These are phyloP conservation scores for Scedosporium dehoogii DNA, from an alignment of 2,329 filamentous ascomycete genomes.

Conservation along the genomic window DNA sequence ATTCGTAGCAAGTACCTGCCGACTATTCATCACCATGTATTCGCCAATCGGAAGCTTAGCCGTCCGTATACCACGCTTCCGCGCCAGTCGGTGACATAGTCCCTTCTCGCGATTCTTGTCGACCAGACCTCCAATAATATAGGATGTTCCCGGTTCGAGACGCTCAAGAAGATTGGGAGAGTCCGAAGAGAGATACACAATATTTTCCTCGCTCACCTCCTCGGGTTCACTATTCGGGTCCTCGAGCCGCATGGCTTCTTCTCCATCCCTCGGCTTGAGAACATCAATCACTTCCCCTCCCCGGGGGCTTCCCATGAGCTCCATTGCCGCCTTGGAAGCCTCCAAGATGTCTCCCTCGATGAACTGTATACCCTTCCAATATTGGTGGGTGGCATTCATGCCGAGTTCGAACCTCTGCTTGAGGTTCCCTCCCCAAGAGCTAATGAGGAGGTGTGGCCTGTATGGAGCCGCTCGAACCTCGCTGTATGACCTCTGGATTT, in stretches of 20 bases:
- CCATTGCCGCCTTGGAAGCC: constrained; percentile 55
- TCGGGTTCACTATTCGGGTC: constrained; percentile 19
- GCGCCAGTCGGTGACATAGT: constrained; percentile 76
- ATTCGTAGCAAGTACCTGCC: constrained; percentile 83
- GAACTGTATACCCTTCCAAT: constrained; percentile 73
- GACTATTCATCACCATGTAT: constrained; percentile 81
- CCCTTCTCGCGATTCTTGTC: constrained; percentile 96
- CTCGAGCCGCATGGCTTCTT: constrained; percentile 22
- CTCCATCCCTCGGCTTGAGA: constrained; percentile 32
- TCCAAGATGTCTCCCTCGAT: constrained; percentile 63
- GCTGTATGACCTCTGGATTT: constrained; percentile 82
- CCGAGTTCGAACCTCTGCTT: constrained; percentile 71
- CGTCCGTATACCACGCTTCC: constrained; percentile 67
- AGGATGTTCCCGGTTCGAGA: constrained; percentile 79
- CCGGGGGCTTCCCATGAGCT: constrained; percentile 50
- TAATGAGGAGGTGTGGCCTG: constrained; percentile 63
- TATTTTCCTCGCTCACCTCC: constrained; percentile 25
- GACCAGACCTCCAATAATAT: constrained; percentile 88
- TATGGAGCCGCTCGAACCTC: constrained; percentile 66
- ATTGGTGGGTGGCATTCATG: constrained; percentile 58
- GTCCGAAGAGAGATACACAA: constrained; percentile 88
- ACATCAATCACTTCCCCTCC: constrained; percentile 51
- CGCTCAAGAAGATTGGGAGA: constrained; percentile 75
- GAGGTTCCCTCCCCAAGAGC: constrained; percentile 67
- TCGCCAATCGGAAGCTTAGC: constrained; percentile 92